These are phyloP conservation scores for Euclidium syriacum DNA, from an alignment of 345 rosid species.

Conservation along the genomic window DNA sequence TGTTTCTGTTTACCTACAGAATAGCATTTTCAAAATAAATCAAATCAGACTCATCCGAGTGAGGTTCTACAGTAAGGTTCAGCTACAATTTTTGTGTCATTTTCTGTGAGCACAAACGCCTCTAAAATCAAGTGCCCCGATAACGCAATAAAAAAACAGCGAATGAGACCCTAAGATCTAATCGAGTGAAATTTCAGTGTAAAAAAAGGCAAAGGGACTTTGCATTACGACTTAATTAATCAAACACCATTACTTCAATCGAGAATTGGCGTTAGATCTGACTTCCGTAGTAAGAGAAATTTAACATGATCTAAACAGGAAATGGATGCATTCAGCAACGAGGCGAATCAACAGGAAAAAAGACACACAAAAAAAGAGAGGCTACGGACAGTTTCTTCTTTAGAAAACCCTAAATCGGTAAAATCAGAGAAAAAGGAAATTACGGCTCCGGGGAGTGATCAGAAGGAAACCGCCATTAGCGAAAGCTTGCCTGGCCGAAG, in stretches of 20 bases:
- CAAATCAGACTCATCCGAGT: not conserved
- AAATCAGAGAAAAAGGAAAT: not conserved
- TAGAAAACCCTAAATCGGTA: slow-evolving; percentile 15
- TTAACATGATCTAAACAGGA: not conserved
- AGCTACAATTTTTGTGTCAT: not conserved
- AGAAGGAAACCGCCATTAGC: slow-evolving; percentile 31
- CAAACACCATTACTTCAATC: slow-evolving; percentile 3
- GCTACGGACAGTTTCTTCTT: not conserved
- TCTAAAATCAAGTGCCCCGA: not conserved
- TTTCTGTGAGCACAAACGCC: not conserved
- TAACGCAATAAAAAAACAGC: not conserved
- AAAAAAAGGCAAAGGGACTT: not conserved
- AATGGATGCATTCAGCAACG: not conserved
- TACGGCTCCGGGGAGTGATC: slow-evolving; percentile 24
- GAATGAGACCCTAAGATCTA: slow-evolving; percentile 12
- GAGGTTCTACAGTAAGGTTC: not conserved
- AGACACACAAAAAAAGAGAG: not conserved
- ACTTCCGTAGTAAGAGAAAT: not conserved
- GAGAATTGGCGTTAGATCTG: slow-evolving; percentile 25
- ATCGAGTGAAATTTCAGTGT: not conserved
- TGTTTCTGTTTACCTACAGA: slow-evolving; percentile 18
- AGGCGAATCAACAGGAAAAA: not conserved
- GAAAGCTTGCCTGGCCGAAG: slow-evolving; percentile 24
- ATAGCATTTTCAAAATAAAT: slow-evolving; percentile 16
- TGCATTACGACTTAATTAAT: not conserved